Conservation (phyloP, 202 grass and related monocot species). For the Sporobolus alterniflorus region DNA sequence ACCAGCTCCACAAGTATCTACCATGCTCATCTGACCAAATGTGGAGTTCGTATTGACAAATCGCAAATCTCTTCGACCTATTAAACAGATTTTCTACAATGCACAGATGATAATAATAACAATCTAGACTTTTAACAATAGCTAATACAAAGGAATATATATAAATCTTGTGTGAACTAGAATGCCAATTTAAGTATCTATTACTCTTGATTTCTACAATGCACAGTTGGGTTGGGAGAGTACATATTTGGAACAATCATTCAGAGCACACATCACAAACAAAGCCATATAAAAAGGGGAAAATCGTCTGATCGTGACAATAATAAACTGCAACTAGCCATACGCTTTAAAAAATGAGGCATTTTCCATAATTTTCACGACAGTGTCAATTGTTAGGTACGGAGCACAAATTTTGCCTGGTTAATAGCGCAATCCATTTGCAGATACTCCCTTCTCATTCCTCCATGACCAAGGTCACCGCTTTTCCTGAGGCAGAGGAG, state of each 20-base stretch:
- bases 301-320: background rate
- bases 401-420: slow-evolving; percentile 56
- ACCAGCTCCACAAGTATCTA: too few species aligned
- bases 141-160: background rate
- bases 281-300: slow-evolving; percentile 12
- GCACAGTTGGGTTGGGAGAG: too few species aligned
- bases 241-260: slow-evolving; percentile 7
- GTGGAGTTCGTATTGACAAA: too few species aligned
- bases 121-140: background rate
- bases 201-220: too few species aligned
- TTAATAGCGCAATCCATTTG: slow-evolving; percentile 97
- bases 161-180: background rate
- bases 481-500: too few species aligned
- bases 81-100: background rate
- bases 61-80: too few species aligned
- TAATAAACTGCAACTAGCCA: slow-evolving; percentile 11
- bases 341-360: slow-evolving; percentile 47
- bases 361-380: slow-evolving; percentile 85
- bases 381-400: slow-evolving; percentile 75
- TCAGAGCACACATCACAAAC: background rate
- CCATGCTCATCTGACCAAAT: background rate
- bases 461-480: slow-evolving; percentile 84
- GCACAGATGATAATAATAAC: background rate
- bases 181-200: background rate
- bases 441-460: slow-evolving; percentile 81